These are phyloP conservation scores for Helminthosporium solani DNA, from an alignment of 2,329 filamentous ascomycete genomes.

Conservation along the genomic window DNA sequence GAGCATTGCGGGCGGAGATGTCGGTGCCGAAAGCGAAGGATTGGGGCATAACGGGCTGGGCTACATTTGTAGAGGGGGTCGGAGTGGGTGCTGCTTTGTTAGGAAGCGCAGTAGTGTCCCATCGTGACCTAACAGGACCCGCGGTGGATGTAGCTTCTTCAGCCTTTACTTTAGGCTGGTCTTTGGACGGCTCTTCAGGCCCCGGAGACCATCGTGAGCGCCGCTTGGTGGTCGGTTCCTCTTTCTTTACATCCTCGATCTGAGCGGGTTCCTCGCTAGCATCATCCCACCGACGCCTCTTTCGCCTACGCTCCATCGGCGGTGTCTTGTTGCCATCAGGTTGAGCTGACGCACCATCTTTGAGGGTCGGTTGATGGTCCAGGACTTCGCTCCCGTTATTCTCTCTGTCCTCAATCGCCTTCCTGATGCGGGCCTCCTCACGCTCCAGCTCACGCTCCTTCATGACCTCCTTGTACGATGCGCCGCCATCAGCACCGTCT, in stretches of 20 bases:
- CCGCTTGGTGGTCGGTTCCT: slow-evolving; percentile 48
- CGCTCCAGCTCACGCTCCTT: slow-evolving; percentile 84
- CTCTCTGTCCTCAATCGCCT: slow-evolving; percentile 75
- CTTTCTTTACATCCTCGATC: slow-evolving; percentile 10
- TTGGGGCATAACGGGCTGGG: slow-evolving; percentile 47
- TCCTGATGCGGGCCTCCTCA: slow-evolving; percentile 85
- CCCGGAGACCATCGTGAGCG: slow-evolving; percentile 12
- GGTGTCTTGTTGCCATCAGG: slow-evolving; percentile 70
- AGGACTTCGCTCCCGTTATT: slow-evolving; percentile 59
- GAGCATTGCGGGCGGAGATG: slow-evolving; percentile 73
- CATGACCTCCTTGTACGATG: slow-evolving; percentile 90
- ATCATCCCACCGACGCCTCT: slow-evolving; percentile 96
- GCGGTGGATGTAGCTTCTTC: slow-evolving; percentile 57
- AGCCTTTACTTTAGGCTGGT: slow-evolving; percentile 66
- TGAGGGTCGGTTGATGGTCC: slow-evolving; percentile 73
- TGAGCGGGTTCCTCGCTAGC: slow-evolving; percentile 44
- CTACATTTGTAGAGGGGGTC: slow-evolving; percentile 24
- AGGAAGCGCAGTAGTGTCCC: slow-evolving; percentile 35
- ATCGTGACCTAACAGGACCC: slow-evolving; percentile 33
- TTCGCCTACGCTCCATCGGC: slow-evolving; percentile 60
- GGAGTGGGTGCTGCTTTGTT: slow-evolving; percentile 26
- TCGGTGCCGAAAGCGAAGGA: slow-evolving; percentile 76
- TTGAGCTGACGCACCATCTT: slow-evolving; percentile 64
- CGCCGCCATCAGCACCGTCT: slow-evolving; percentile 70
- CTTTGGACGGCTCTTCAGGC: slow-evolving; percentile 16